Evolutionary conservation across 2,329 filamentous ascomycete genomes (phyloP).

Genomic region (Hirsutella minnesotensis): DNA sequence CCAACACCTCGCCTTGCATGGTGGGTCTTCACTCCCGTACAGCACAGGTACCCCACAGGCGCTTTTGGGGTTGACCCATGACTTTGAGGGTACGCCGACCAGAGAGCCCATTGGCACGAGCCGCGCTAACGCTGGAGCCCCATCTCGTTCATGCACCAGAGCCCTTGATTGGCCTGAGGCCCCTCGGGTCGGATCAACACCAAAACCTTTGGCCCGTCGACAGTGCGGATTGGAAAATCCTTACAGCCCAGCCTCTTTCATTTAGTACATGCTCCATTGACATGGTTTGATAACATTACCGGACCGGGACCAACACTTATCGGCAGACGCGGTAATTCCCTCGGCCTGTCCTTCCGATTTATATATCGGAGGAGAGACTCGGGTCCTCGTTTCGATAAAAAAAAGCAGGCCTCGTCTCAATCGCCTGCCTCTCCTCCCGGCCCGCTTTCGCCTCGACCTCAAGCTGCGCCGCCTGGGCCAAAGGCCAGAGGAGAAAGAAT

Average conservation of each 20-base stretch:
- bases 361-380: slow-evolving; percentile 1
- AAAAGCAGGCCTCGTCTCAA: not conserved
- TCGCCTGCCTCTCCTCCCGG: slow-evolving; percentile 4
- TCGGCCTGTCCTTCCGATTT: slow-evolving; percentile 3
- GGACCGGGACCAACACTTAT: slow-evolving; percentile 3
- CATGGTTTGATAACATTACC: slow-evolving; percentile 3
- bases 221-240: slow-evolving; percentile 31
- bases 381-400: not conserved
- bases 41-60: not conserved
- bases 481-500: slow-evolving; percentile 6
- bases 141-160: slow-evolving; percentile 5
- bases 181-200: slow-evolving; percentile 25
- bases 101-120: not conserved
- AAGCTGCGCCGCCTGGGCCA: slow-evolving; percentile 18
- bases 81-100: not conserved
- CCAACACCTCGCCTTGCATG: too few species aligned
- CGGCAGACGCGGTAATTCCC: slow-evolving; percentile 4
- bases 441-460: slow-evolving; percentile 5
- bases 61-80: too few species aligned
- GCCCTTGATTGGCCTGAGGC: slow-evolving; percentile 15
- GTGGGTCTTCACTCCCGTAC: not conserved
- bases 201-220: slow-evolving; percentile 25
- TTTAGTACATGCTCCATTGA: slow-evolving; percentile 6
- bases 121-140: slow-evolving; percentile 6
- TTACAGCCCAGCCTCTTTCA: slow-evolving; percentile 24